Percentiles rank a stretch among this genome's conserved stretches.
phyloP scores from a whole-genome alignment of 1,284 basidiomycete species.

The Butyriboletus appendiculatus region DNA sequence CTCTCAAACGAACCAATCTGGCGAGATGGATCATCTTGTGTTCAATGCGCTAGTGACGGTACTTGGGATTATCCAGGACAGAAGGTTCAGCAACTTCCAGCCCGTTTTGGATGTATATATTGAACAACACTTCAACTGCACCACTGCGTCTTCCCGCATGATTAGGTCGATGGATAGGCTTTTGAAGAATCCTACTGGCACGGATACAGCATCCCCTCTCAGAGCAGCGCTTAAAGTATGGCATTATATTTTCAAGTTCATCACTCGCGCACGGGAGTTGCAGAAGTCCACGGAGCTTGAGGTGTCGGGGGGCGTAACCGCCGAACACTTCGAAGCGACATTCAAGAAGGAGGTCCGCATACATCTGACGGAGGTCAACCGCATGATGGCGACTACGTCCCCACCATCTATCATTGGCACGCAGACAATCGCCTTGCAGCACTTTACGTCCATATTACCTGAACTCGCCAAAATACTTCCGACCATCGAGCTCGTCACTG shows the following conservation, averaged over 20 bases:
- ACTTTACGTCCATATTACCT: conserved; percentile 92
- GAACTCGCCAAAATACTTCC: conserved; percentile 82
- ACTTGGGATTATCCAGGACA: conserved; percentile 88
- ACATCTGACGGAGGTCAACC: conserved; percentile 81
- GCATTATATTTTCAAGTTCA: conserved; percentile 96
- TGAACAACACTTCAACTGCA: conserved; percentile 83
- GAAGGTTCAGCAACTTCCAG: conserved; percentile 95
- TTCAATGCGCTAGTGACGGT: conserved; percentile 93
- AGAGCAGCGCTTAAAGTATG: conserved; percentile 94
- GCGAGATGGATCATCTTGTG: conserved; percentile 84
- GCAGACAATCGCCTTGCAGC: conserved; percentile 91
- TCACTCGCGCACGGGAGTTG: conserved; percentile 84
- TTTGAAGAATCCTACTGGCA: conserved; percentile 70
- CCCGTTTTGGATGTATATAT: conserved; percentile 94
- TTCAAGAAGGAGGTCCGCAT: conserved; percentile 84
- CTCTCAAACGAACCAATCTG: conserved; percentile 70
- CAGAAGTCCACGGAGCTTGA: conserved; percentile 81
- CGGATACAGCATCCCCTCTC: conserved; percentile 76
- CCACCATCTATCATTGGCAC: conserved; percentile 92
- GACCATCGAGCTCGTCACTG: conserved; percentile 79
- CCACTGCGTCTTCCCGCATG: conserved; percentile 78
- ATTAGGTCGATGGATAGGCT: conserved; percentile 87
- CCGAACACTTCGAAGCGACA: conserved; percentile 81
- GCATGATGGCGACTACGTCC: conserved; percentile 83
- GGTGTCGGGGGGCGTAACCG: conserved; percentile 76